Conservation (phyloP, 176 grass and related monocot genomes). For the Eragrostis nindensis region DNA sequence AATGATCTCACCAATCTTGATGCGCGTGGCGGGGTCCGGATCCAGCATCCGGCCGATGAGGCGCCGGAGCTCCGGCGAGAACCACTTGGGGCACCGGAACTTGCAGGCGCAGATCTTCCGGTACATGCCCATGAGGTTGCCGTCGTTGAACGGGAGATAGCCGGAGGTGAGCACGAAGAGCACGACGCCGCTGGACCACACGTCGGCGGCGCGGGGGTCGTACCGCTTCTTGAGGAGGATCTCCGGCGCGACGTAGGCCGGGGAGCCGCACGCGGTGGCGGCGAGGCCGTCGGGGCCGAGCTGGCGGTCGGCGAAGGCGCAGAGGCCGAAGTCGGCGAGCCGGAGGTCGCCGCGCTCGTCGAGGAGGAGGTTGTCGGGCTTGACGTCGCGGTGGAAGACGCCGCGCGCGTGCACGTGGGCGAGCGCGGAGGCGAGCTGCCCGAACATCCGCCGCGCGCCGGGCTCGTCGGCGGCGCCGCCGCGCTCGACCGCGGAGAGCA, state of each 20-base stretch:
- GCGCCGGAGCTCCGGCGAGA: slow-evolving; percentile 59
- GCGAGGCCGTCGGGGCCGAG: neutral
- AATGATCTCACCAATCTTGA: slow-evolving; percentile 53
- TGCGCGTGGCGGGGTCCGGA: slow-evolving; percentile 60
- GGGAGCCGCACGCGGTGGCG: slow-evolving; percentile 72
- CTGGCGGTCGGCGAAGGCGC: slow-evolving; percentile 17
- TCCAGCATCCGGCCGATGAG: slow-evolving; percentile 68
- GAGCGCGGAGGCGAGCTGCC: slow-evolving; percentile 71
- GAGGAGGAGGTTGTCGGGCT: slow-evolving; percentile 82
- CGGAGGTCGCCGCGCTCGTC: slow-evolving; percentile 65
- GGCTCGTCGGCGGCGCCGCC: slow-evolving; percentile 58
- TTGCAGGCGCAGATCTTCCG: slow-evolving; percentile 73
- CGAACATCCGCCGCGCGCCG: slow-evolving; percentile 54
- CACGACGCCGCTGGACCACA: slow-evolving; percentile 88
- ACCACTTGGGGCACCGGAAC: slow-evolving; percentile 77
- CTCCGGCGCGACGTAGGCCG: slow-evolving; percentile 79
- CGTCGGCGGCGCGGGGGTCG: slow-evolving; percentile 65
- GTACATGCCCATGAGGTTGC: slow-evolving; percentile 79
- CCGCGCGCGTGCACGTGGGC: slow-evolving; percentile 73
- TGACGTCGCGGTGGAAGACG: slow-evolving; percentile 94
- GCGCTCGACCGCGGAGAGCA: slow-evolving; percentile 55
- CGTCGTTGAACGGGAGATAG: slow-evolving; percentile 90
- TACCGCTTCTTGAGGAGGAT: slow-evolving; percentile 65
- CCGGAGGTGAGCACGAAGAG: slow-evolving; percentile 82
- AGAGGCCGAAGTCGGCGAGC: slow-evolving; percentile 66